phyloP scores from a whole-genome alignment of 495 filamentous ascomycete species.

The Neurospora sp. region DNA sequence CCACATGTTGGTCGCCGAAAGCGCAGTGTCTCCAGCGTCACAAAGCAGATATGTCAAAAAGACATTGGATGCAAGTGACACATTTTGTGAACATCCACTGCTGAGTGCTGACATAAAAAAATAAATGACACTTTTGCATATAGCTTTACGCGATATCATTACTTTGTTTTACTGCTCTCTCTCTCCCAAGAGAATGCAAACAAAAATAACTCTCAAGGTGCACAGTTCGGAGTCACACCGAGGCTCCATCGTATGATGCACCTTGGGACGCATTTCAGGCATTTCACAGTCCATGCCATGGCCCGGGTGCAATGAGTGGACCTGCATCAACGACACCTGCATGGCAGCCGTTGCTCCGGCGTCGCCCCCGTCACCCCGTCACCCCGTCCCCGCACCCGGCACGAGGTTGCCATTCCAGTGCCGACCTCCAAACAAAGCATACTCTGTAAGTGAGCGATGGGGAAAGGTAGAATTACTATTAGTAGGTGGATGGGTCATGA shows the following conservation, averaged over 20 bases:
- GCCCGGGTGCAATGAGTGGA: not conserved
- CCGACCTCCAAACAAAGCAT: not conserved
- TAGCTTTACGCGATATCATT: not conserved
- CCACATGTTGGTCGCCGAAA: not conserved
- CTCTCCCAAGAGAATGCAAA: not conserved
- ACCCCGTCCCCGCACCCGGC: conserved; percentile 4
- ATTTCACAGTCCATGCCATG: not conserved
- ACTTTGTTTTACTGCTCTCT: not conserved
- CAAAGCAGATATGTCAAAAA: not conserved
- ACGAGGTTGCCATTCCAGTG: not conserved
- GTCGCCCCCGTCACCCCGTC: conserved; percentile 8
- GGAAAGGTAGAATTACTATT: conserved; percentile 1
- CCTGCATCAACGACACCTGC: not conserved
- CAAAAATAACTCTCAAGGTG: not conserved
- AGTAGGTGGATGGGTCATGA: conserved; percentile 5
- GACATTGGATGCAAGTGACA: not conserved
- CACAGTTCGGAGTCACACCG: not conserved
- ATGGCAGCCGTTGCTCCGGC: conserved; percentile 1
- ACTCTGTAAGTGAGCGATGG: not conserved
- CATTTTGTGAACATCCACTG: not conserved
- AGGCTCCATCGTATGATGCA: not conserved
- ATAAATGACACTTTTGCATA: not conserved
- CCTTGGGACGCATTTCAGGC: not conserved
- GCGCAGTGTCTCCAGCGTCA: not conserved
- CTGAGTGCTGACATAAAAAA: not conserved